Evolutionary conservation across 2,329 filamentous ascomycete species (phyloP), one percentile per base, ranked within the genome.

Genomic region (Stachybotrys elegans): DNA sequence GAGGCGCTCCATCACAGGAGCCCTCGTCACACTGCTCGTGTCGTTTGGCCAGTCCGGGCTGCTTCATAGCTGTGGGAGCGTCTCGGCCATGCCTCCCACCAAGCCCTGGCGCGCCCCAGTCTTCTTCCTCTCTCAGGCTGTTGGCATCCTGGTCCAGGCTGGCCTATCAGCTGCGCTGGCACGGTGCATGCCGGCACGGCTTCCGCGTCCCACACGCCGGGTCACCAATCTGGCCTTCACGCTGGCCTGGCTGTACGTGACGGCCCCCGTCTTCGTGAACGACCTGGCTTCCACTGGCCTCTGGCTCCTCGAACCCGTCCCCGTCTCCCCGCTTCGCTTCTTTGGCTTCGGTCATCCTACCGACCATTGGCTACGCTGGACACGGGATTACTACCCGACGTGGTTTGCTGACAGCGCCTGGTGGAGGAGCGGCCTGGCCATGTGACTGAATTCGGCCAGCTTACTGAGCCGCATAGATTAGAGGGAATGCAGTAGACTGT

Each of bases 261-360:
- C 87, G 0, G 76, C 77, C 1, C 71, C 71, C 32, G 61, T 82
- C 27, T 72, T 95, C n/a, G 70, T 81, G 11, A 81, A 95, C 57
- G 91, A 96, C 56, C 82, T 95, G 59, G 76, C 83, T 0, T 72
- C 75, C 11, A 77, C 81, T 1, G 89, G 88, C 0, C 57, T 95
- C 1, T 95, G 87, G 86, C 63, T 94, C 13, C 81, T 81, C 48
- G 89, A 96, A 62, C 88, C 89, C 0, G 66, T 95, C n/a, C 88
- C 90, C 0, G 51, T 92, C 8, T 94, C 88, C 43, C 58, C 76
- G 1, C 57, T 90, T n/a, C 72, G 88, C 21, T 78, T 75, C 2
- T 25, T 91, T 14, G 84, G 86, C 0, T 69, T 84, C 25, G 86
- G 84, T 0, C 67, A 69, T 2, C 63, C 71, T 16, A 78, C 75